These are phyloP conservation scores for Marasmius oreades DNA, from an alignment of 1,284 basidiomycete species.

Conservation along the genomic window DNA sequence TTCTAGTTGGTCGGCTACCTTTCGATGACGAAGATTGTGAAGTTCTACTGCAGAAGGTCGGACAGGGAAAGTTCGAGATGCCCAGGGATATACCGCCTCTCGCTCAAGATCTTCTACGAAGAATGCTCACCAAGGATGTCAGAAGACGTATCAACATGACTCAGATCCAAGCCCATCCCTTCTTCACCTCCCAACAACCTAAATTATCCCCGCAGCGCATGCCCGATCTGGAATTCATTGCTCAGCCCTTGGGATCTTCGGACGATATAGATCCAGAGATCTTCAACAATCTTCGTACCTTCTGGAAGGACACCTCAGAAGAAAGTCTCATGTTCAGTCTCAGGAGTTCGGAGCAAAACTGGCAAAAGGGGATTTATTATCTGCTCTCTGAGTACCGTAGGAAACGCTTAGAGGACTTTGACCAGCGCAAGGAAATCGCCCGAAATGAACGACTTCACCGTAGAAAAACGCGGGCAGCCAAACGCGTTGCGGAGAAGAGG, in stretches of 20 bases:
- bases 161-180: constrained; percentile 86
- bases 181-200: constrained; percentile 71
- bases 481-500: constrained; percentile 19
- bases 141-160: constrained; percentile 84
- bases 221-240: constrained; percentile 68
- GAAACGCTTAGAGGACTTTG: constrained; percentile 65
- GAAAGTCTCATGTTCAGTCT: constrained; percentile 70
- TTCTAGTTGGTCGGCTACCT: constrained; percentile 88
- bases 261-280: constrained; percentile 86
- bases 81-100: constrained; percentile 73
- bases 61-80: constrained; percentile 80
- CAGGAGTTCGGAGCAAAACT: constrained; percentile 64
- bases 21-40: constrained; percentile 89
- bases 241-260: constrained; percentile 55
- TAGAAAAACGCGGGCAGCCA: constrained; percentile 10
- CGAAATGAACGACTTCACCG: constrained; percentile 9
- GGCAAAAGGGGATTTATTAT: constrained; percentile 94
- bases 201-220: constrained; percentile 48
- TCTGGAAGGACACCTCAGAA: constrained; percentile 82
- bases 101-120: constrained; percentile 80
- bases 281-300: constrained; percentile 84
- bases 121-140: constrained; percentile 88
- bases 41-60: constrained; percentile 81
- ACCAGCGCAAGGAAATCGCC: constrained; percentile 48
- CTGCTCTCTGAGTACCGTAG: constrained; percentile 78